Evolutionary conservation across 352 stramenopile genomes (phyloP).

Genomic region (Elongisporangium anandrum): DNA sequence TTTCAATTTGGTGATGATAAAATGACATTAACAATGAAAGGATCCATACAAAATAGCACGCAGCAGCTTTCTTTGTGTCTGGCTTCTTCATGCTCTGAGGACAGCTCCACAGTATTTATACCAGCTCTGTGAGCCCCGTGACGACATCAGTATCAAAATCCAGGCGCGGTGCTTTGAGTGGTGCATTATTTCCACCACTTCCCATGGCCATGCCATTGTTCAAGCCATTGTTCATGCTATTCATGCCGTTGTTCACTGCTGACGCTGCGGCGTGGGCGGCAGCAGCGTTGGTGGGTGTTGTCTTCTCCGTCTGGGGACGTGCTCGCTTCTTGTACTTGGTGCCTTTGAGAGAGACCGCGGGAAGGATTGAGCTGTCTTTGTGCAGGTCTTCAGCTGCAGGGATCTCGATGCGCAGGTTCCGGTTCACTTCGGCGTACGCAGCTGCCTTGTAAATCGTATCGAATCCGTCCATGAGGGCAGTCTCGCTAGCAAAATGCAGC

Average conservation of each 20-base stretch:
- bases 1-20: no score
- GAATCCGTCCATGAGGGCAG: conserved; percentile 51
- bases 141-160: conserved; percentile 65
- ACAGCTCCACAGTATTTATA: conserved; percentile 16
- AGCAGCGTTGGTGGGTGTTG: neutral
- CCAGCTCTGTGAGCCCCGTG: conserved; percentile 47
- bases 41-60: neutral
- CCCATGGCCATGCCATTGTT: neutral
- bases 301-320: conserved; percentile 17
- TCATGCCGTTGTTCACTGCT: neutral
- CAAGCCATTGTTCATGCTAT: neutral
- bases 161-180: conserved; percentile 39
- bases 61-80: no score
- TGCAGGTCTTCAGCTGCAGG: conserved; percentile 58
- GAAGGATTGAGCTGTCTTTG: conserved; percentile 64
- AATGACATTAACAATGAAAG: neutral
- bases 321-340: conserved; percentile 63
- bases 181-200: conserved; percentile 1
- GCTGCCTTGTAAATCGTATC: conserved; percentile 70
- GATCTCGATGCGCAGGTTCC: conserved; percentile 74
- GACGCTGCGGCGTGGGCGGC: neutral
- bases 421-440: conserved; percentile 51
- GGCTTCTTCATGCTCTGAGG: no score
- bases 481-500: conserved; percentile 55
- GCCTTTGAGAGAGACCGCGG: conserved; percentile 37